A percentile compares a stretch with the other conserved stretches of the same genome.
Conservation (phyloP, 208 protist species). For the Tritrichomonas musculus region DNA sequence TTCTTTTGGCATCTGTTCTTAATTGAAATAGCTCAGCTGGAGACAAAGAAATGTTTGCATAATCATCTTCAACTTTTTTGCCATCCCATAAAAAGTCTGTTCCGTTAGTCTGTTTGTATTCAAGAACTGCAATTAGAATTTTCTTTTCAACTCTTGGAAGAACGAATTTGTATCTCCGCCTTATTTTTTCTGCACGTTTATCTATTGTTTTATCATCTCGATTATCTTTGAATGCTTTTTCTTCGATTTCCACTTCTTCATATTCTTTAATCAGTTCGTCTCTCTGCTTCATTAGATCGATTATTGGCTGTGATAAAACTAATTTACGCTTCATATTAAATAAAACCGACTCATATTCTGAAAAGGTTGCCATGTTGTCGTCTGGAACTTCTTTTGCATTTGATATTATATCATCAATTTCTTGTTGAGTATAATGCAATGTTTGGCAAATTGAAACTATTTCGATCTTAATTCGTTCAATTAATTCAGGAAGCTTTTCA, state of each 20-base stretch:
- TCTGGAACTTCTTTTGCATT: neutral
- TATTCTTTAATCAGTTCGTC: neutral
- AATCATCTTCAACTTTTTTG: no score
- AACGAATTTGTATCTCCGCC: neutral
- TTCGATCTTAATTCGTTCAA: neutral
- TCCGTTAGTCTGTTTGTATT: neutral
- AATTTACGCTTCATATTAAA: neutral
- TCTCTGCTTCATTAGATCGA: neutral
- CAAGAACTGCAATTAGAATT: neutral
- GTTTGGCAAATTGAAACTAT: neutral
- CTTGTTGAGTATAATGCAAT: neutral
- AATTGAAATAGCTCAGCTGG: neutral
- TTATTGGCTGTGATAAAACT: neutral
- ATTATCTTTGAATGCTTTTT: neutral
- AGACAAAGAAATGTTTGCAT: neutral
- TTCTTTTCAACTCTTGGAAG: conserved; percentile 13
- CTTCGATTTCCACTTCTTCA: neutral
- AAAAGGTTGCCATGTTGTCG: neutral
- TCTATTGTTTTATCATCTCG: neutral
- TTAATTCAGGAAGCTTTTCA: neutral
- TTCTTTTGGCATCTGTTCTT: no score
- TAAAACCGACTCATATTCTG: neutral
- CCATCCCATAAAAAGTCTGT: neutral
- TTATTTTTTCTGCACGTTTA: neutral
- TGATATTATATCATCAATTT: neutral